These are phyloP conservation scores for Xanthoconium purpureum DNA, from an alignment of 768 basidiomycete species.

Conservation along the genomic window DNA sequence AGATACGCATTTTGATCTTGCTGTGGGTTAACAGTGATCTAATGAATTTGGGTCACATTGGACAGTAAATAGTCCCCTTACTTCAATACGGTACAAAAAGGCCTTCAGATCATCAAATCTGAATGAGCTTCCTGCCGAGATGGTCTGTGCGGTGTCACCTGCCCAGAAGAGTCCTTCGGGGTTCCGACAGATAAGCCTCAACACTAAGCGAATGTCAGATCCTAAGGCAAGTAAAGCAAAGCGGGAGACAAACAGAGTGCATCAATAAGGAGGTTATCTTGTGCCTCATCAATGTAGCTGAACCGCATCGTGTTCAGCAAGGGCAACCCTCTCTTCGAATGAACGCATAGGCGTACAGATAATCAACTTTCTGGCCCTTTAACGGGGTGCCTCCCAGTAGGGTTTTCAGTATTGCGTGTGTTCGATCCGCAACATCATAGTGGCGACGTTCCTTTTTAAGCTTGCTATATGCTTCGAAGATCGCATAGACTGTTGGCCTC, in stretches of 20 bases:
- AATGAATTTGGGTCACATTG: neutral
- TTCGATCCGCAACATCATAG: slow-evolving; percentile 62
- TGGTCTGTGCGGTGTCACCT: slow-evolving; percentile 78
- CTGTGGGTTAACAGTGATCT: slow-evolving; percentile 8
- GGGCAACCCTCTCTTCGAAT: too few relatives aligned
- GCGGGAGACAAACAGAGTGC: slow-evolving; percentile 43
- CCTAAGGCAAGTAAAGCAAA: neutral
- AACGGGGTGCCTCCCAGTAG: slow-evolving; percentile 30
- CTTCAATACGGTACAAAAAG: slow-evolving; percentile 62
- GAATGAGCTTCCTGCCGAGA: slow-evolving; percentile 69
- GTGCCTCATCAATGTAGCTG: slow-evolving; percentile 70
- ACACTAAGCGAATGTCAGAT: slow-evolving; percentile 40
- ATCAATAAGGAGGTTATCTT: slow-evolving; percentile 70
- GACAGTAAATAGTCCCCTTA: slow-evolving; percentile 18
- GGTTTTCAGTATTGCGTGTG: slow-evolving; percentile 46
- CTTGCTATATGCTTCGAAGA: slow-evolving; percentile 53
- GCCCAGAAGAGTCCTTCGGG: slow-evolving; percentile 75
- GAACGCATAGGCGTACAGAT: slow-evolving; percentile 40
- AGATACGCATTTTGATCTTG: slow-evolving; percentile 15
- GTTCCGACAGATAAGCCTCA: slow-evolving; percentile 59
- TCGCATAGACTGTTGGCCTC: slow-evolving; percentile 45
- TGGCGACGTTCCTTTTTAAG: slow-evolving; percentile 43
- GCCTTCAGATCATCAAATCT: slow-evolving; percentile 70
- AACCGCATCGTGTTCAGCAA: neutral
- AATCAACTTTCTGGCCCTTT: slow-evolving; percentile 47